phyloP scores from a whole-genome alignment of 2,329 filamentous ascomycete species.

The Fusarium sp. region DNA sequence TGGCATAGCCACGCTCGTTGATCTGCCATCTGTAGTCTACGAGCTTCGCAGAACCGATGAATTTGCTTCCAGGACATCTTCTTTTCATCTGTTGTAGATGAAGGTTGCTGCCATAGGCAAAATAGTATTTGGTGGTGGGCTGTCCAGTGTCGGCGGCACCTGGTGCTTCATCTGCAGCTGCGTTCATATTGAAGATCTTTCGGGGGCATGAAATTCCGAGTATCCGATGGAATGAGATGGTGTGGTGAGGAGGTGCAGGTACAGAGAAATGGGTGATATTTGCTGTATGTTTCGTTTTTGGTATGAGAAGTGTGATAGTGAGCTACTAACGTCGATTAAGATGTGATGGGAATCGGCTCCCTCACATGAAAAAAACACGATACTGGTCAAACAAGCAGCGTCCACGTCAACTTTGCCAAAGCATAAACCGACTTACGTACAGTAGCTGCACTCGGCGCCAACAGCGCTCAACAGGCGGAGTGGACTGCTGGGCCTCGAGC shows the following conservation, averaged over 20 bases:
- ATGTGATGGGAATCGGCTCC: constrained; percentile 40
- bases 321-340: constrained; percentile 41
- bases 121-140: constrained; percentile 54
- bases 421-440: constrained; percentile 29
- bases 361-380: constrained; percentile 32
- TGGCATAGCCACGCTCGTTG: constrained; percentile 61
- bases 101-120: constrained; percentile 61
- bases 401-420: constrained; percentile 29
- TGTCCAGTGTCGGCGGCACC: constrained; percentile 32
- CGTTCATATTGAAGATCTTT: constrained; percentile 41
- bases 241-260: constrained; percentile 10
- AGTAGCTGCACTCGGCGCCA: constrained; percentile 20
- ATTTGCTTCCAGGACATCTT: constrained; percentile 56
- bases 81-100: constrained; percentile 58
- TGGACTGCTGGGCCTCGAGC: constrained; percentile 18
- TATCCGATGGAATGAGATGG: constrained; percentile 33
- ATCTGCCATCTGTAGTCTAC: constrained; percentile 58
- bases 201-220: constrained; percentile 42
- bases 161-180: constrained; percentile 31
- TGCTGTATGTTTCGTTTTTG: constrained; percentile 22
- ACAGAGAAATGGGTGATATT: constrained; percentile 1
- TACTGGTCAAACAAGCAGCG: constrained; percentile 15
- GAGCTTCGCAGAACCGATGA: constrained; percentile 55
- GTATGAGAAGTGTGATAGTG: constrained; percentile 30
- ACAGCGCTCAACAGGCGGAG: constrained; percentile 23